These are phyloP conservation scores for Botrytis squamosa DNA, from an alignment of 2,329 filamentous ascomycete genomes.

Conservation along the genomic window DNA sequence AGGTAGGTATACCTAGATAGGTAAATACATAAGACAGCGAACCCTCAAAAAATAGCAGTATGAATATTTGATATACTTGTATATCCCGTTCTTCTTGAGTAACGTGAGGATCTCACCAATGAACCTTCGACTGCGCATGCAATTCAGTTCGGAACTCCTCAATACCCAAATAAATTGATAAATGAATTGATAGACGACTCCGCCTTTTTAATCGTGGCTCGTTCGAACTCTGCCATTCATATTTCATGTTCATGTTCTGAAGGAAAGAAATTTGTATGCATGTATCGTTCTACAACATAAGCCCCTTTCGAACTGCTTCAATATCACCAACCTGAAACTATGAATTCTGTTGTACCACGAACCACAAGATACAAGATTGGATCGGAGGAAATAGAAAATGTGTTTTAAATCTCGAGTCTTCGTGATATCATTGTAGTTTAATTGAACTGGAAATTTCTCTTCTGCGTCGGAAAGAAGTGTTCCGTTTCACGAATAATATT, in stretches of 20 bases:
- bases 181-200: neutral
- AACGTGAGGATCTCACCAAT: neutral
- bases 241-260: neutral
- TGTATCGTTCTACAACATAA: neutral
- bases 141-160: neutral
- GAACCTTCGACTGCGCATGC: neutral
- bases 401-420: neutral
- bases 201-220: neutral
- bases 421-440: neutral
- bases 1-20: neutral
- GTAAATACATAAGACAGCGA: neutral
- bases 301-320: neutral
- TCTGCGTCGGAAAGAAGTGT: neutral
- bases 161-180: neutral
- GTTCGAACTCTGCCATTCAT: neutral
- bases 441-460: neutral
- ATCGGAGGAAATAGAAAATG: neutral
- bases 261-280: neutral
- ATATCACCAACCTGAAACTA: neutral
- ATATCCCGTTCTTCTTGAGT: neutral
- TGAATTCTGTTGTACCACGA: neutral
- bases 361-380: neutral
- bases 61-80: no score
- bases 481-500: neutral
- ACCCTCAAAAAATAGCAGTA: no score